A percentile compares a stretch with the other conserved stretches of the same genome.
These are phyloP conservation scores for Puccinia novopanici DNA, from an alignment of 1,284 basidiomycete species.

Conservation along the genomic window DNA sequence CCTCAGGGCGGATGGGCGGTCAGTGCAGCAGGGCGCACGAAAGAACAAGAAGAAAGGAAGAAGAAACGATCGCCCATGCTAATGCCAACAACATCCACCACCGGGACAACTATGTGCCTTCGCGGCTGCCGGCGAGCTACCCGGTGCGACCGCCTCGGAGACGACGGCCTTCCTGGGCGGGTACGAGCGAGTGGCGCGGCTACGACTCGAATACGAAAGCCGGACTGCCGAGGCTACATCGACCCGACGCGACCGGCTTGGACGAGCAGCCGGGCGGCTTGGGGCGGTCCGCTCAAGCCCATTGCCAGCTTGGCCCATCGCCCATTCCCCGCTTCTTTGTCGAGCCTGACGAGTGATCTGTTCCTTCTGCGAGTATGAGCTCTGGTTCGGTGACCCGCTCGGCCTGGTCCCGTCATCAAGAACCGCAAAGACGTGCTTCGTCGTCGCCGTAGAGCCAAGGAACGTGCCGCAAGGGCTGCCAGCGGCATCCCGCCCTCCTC, in stretches of 20 bases:
- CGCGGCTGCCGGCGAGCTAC: slow-evolving; percentile 54
- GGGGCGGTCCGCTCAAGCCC: neutral
- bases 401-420: slow-evolving; percentile 55
- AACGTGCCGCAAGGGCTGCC: slow-evolving; percentile 48
- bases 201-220: slow-evolving; percentile 1
- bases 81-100: slow-evolving; percentile 59
- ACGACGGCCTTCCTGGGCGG: slow-evolving; percentile 12
- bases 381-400: slow-evolving; percentile 59
- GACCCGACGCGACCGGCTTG: slow-evolving; percentile 5
- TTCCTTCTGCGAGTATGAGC: slow-evolving; percentile 60
- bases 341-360: slow-evolving; percentile 58
- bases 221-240: neutral
- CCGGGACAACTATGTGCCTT: slow-evolving; percentile 58
- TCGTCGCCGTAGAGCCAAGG: slow-evolving; percentile 56
- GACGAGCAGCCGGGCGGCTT: slow-evolving; percentile 1
- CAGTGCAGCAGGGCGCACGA: slow-evolving; percentile 4
- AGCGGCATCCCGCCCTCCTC: neutral
- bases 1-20: neutral
- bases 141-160: neutral
- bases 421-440: slow-evolving; percentile 58
- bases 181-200: slow-evolving; percentile 11
- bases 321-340: slow-evolving; percentile 53
- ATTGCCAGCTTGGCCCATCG: slow-evolving; percentile 51
- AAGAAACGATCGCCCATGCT: slow-evolving; percentile 58
- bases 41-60: slow-evolving; percentile 55